Conservation (phyloP, 306 rosid genomes). For the Dicorynia guianensis region DNA sequence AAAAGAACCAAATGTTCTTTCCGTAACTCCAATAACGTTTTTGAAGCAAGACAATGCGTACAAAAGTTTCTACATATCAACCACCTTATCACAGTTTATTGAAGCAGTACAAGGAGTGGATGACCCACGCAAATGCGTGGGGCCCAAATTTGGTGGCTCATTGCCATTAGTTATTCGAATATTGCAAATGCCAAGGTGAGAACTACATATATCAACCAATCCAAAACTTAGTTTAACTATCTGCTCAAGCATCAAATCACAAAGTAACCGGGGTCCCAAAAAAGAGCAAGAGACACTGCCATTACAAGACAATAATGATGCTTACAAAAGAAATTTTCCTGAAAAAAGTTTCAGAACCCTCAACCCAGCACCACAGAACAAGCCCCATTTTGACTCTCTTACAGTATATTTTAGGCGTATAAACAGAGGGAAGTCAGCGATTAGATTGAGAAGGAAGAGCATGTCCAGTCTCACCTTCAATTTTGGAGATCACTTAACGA, state of each 20-base stretch:
- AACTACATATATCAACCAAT: constrained; percentile 47
- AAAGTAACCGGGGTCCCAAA: no score
- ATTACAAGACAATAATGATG: no score
- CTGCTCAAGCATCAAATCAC: neutral
- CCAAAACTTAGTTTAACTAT: neutral
- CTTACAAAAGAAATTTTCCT: no score
- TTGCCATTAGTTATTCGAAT: neutral
- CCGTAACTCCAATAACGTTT: constrained; percentile 21
- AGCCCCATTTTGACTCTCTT: no score
- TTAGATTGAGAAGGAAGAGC: no score
- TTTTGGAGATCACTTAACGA: no score
- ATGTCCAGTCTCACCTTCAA: no score
- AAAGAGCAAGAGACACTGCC: no score
- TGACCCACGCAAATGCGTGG: constrained; percentile 18
- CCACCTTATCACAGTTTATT: constrained; percentile 9
- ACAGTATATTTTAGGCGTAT: no score
- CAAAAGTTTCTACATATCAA: constrained; percentile 5
- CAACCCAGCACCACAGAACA: no score
- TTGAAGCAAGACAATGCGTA: constrained; percentile 20
- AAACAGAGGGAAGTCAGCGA: no score
- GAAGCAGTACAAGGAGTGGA: constrained; percentile 6
- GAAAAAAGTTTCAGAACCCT: no score
- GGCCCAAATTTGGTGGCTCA: constrained; percentile 35
- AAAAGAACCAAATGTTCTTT: constrained; percentile 47
- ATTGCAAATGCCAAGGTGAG: constrained; percentile 44